Base-by-base conservation (phyloP, 331 rosid species). In the Pyracantha coccinea region DNA sequence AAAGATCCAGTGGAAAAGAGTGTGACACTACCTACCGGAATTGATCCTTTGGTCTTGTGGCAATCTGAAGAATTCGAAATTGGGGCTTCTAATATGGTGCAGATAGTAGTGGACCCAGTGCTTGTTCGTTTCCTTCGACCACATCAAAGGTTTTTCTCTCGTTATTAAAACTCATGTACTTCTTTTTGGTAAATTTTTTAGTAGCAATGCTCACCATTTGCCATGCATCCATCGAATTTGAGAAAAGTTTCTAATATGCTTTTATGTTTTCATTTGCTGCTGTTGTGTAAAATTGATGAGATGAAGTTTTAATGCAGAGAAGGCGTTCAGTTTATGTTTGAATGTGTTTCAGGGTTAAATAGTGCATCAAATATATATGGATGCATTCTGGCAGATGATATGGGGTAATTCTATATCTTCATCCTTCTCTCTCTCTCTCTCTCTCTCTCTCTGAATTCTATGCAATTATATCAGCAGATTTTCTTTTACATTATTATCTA, bases 361-460 rank as follows among this genome's bases (percentile, higher is more conserved):
- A 83, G 76, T 52, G 72, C 84, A 7, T 84, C 87, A 17, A 79
- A 92, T 69, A 84, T 92, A 79, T 61, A 79, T 69, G 99, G 99
- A 79, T 94, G 99, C 88, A 94, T 94, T 77, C 92, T 94, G 79
- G 98, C 98, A 53, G 98, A 94, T 86, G 98, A 94, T 75, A 94
- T 94, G 97, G 98, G 97, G 95, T 90, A 78, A 58, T 59, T 79
- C 32, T 78, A 33, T 71, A 75, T 75, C 20, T 47, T 50, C 69
- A 50, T 52, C 45, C 45, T 11, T 38, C 63, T 62, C 60, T 68
- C 32, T 57, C 75, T 75, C 32, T 57, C 15, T 45, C 53, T 67
- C 65, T 63, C 50, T 8, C 45, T 61, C 53, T 33, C 6, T 55
- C 15, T 25, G 4, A 23, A 25, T 27, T 24, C 29, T 52, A 23